These are phyloP conservation scores for Verticillium longisporum DNA, from an alignment of 2,329 filamentous ascomycete genomes.

Conservation along the genomic window DNA sequence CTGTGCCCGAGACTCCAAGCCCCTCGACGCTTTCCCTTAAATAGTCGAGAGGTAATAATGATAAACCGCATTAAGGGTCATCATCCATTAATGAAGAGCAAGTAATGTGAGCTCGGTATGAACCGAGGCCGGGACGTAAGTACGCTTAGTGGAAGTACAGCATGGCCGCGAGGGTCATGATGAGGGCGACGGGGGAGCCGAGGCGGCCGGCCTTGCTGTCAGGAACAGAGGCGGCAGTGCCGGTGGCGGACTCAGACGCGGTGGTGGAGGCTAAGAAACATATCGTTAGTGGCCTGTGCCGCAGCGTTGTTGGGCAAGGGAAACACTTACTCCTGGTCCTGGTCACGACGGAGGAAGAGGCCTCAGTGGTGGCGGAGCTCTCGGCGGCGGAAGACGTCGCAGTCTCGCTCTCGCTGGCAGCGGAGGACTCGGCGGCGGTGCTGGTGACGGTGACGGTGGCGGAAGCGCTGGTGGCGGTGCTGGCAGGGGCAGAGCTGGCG, in stretches of 20 bases:
- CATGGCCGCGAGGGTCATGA: slow-evolving; percentile 30
- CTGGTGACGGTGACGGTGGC: slow-evolving; percentile 2
- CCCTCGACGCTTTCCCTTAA: slow-evolving; percentile 4
- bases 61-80: neutral
- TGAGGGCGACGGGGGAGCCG: slow-evolving; percentile 31
- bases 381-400: slow-evolving; percentile 6
- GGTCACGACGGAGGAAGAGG: slow-evolving; percentile 6
- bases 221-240: slow-evolving; percentile 24
- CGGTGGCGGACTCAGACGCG: slow-evolving; percentile 22
- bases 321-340: neutral
- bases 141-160: slow-evolving; percentile 32
- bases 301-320: no score
- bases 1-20: neutral
- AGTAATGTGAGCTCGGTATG: neutral
- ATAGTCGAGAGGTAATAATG: slow-evolving; percentile 6
- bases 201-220: slow-evolving; percentile 16
- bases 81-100: neutral
- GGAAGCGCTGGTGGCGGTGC: neutral
- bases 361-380: slow-evolving; percentile 10
- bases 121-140: neutral
- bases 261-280: no score
- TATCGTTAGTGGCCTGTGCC: no score
- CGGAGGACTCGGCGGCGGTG: slow-evolving; percentile 6
- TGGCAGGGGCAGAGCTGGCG: slow-evolving; percentile 5
- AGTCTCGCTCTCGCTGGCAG: slow-evolving; percentile 8